Base-by-base conservation (phyloP, 1,284 basidiomycete species). In the Agaricales sp. region DNA sequence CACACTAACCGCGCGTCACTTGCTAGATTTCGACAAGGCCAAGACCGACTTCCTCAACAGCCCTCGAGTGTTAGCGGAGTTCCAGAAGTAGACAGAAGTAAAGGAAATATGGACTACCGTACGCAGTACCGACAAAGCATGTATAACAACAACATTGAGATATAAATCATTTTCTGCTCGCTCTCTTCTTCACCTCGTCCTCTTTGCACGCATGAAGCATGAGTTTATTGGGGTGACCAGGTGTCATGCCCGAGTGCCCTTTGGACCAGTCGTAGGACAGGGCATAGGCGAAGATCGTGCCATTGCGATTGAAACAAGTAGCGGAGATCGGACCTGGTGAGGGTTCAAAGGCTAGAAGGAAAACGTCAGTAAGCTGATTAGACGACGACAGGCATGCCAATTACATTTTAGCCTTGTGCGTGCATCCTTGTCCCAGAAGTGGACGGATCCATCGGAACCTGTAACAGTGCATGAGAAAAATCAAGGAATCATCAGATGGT, bases 171-270 rank as follows among this genome's bases (percentile, higher is more conserved):
- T n/a, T 35, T n/a, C n/a, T 35, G 11, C 30, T n/a, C n/a, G 30
- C 30, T n/a, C 30, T 35, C 67, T 84, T 85, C 68, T 81, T 87
- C 52, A 92, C 84, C 66, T 93, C 90, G 6, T 92, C 89, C 43
- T 90, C 87, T 68, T 91, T 91, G 67, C 89, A 88, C 14, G 85
- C 80, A 63, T 95, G 92, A 52, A 95, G 67, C 86, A 94, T 90
- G 55, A 95, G 68, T 63, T 92, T 92, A 65, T 91, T 93, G 14
- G 80, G 77, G 59, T 84, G 81, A 13, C 78, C 78, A 3, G 87
- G 80, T 3, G 85, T 84, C 73, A 88, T 92, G 16, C 91, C 91
- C 8, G 80, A 79, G 64, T 93, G 87, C 2, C 92, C 92, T 61
- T 83, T 94, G 58, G 72, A 86, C 91, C 91, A 93, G 62, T 94